Conservation (phyloP, 176 grass and related monocot species). For the Zea mays region DNA sequence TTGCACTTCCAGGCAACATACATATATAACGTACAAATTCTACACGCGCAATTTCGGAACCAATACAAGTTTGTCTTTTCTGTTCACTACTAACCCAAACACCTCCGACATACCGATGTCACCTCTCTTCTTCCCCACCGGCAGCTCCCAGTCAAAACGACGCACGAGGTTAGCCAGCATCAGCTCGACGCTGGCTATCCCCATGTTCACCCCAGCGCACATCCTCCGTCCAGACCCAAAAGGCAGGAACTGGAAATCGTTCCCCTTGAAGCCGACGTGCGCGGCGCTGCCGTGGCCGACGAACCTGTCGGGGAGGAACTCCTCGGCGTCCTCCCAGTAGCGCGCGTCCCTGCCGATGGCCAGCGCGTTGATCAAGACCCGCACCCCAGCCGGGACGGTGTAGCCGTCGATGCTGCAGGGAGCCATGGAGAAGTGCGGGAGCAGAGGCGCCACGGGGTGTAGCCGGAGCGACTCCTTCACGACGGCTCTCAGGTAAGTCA, state of each 20-base stretch:
- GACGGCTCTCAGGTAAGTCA: constrained; percentile 33
- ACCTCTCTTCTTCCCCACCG: not conserved
- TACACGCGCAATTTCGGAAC: constrained; percentile 16
- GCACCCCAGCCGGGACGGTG: constrained; percentile 19
- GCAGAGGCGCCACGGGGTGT: constrained; percentile 26
- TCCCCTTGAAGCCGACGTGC: not conserved
- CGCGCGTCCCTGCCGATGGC: constrained; percentile 17
- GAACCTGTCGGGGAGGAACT: not conserved
- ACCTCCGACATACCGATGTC: constrained; percentile 43
- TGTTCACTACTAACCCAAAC: constrained; percentile 30
- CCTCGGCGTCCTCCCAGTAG: constrained; percentile 6
- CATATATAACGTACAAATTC: no score
- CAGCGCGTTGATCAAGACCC: not conserved
- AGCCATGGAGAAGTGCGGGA: constrained; percentile 38
- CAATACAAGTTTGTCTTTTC: constrained; percentile 37
- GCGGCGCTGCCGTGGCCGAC: not conserved
- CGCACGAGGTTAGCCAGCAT: constrained; percentile 15
- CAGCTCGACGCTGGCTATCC: not conserved
- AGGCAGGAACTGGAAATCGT: constrained; percentile 8
- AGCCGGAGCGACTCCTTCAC: constrained; percentile 50
- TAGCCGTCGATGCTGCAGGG: constrained; percentile 41
- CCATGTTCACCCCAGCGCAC: not conserved
- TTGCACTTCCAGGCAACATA: no score
- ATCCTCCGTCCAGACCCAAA: not conserved
- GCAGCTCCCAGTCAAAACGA: constrained; percentile 8